phyloP scores from a whole-genome alignment of 306 rosid genomes.

The Trichosanthes truncata region DNA sequence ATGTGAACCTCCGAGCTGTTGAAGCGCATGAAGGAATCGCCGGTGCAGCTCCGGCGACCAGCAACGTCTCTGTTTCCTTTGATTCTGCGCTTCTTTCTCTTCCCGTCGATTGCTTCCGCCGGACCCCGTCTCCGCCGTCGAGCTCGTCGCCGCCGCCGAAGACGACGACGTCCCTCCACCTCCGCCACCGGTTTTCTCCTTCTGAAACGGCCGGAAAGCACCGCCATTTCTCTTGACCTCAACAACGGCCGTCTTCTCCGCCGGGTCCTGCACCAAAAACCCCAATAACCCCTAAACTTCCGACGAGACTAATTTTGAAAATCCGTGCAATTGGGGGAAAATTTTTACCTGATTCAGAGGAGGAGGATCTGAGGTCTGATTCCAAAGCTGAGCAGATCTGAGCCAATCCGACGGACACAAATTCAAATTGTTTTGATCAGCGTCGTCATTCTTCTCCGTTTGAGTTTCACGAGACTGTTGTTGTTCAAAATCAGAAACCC shows the following conservation, averaged over 20 bases:
- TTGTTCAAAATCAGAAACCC: conserved; percentile 32
- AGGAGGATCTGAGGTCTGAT: conserved; percentile 37
- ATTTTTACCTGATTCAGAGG: conserved; percentile 34
- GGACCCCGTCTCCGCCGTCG: conserved; percentile 29
- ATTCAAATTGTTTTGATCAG: conserved; percentile 46
- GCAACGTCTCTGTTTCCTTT: conserved; percentile 69
- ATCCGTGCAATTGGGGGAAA: neutral
- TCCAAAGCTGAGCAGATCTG: conserved; percentile 87
- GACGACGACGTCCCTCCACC: conserved; percentile 6
- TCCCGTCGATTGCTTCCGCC: conserved; percentile 33
- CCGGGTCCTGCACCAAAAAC: conserved; percentile 32
- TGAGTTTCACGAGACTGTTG: conserved; percentile 22
- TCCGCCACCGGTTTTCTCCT: conserved; percentile 26
- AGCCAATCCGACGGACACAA: conserved; percentile 83
- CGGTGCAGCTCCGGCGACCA: conserved; percentile 93
- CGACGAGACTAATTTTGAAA: neutral
- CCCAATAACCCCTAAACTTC: neutral
- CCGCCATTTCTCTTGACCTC: conserved; percentile 71
- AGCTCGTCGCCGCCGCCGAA: conserved; percentile 38
- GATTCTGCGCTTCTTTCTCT: conserved; percentile 49
- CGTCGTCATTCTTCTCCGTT: conserved; percentile 10
- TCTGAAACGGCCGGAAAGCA: conserved; percentile 79
- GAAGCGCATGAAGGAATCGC: conserved; percentile 71
- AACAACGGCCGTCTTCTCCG: conserved; percentile 46
- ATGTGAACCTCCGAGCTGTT: conserved; percentile 83